phyloP scores from a whole-genome alignment of 129 eudicot species.

The Heracleum sosnowskyi region DNA sequence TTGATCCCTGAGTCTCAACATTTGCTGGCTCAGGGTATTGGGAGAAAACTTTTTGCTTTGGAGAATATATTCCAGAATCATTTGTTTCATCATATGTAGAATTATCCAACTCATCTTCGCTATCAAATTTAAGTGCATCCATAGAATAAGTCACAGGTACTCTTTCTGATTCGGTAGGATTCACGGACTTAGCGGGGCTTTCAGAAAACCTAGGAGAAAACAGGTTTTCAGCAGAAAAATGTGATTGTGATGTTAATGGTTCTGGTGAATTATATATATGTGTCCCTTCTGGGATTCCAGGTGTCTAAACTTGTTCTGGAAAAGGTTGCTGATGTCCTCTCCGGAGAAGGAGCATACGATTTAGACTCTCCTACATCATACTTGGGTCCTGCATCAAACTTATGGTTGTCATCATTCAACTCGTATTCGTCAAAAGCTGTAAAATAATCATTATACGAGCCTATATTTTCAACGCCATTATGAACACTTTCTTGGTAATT shows the following conservation, averaged over 20 bases:
- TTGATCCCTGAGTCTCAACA: background rate
- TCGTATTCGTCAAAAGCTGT: constrained; percentile 39
- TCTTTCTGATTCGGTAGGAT: constrained; percentile 28
- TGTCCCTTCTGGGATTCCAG: constrained; percentile 23
- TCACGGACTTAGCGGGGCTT: constrained; percentile 13
- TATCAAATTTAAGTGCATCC: constrained; percentile 41
- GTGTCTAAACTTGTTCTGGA: constrained; percentile 11
- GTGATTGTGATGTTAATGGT: constrained; percentile 19
- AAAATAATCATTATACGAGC: constrained; percentile 27
- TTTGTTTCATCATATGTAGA: constrained; percentile 5
- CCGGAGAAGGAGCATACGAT: constrained; percentile 36
- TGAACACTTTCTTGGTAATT: constrained; percentile 18
- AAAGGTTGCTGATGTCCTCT: constrained; percentile 21
- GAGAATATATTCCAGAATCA: constrained; percentile 12
- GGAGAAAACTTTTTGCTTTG: constrained; percentile 1
- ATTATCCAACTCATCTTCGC: constrained; percentile 34
- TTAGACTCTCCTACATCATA: constrained; percentile 41
- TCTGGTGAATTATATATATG: constrained; percentile 13
- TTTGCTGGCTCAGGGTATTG: constrained; percentile 4
- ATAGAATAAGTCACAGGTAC: constrained; percentile 34
- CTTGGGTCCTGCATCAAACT: constrained; percentile 31
- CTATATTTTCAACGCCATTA: constrained; percentile 21
- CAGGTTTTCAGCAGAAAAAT: constrained; percentile 25
- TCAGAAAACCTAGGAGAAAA: constrained; percentile 28
- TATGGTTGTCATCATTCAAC: constrained; percentile 32